Conservation (phyloP, 2,329 filamentous ascomycete genomes). For the Calonectria leucothoes region DNA sequence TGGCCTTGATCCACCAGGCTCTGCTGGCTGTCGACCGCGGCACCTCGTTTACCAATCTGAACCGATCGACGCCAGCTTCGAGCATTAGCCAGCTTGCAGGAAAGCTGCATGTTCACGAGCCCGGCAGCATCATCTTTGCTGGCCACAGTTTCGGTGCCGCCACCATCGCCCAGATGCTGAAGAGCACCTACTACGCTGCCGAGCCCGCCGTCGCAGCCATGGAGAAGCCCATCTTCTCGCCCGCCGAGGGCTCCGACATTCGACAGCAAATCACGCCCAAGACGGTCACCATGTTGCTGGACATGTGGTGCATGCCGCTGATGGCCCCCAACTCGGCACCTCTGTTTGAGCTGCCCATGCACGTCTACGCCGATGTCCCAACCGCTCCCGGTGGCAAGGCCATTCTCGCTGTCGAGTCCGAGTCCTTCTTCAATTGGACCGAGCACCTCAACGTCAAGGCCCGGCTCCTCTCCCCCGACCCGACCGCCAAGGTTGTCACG, state of each 20-base stretch:
- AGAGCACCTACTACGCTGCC: slow-evolving; percentile 78
- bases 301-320: slow-evolving; percentile 84
- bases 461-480: slow-evolving; percentile 70
- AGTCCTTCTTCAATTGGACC: slow-evolving; percentile 83
- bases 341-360: slow-evolving; percentile 79
- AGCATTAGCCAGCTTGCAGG: slow-evolving; percentile 69
- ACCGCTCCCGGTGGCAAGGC: slow-evolving; percentile 66
- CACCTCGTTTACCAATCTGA: slow-evolving; percentile 62
- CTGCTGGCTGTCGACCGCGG: slow-evolving; percentile 74
- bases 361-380: slow-evolving; percentile 68
- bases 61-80: slow-evolving; percentile 55
- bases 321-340: slow-evolving; percentile 70
- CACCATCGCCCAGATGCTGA: slow-evolving; percentile 80
- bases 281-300: slow-evolving; percentile 76
- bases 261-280: slow-evolving; percentile 74
- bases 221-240: slow-evolving; percentile 70
- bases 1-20: slow-evolving; percentile 77
- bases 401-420: slow-evolving; percentile 78
- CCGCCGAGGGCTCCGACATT: slow-evolving; percentile 66
- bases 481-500: slow-evolving; percentile 55
- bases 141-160: slow-evolving; percentile 87
- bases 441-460: slow-evolving; percentile 78
- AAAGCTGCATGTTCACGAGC: slow-evolving; percentile 75
- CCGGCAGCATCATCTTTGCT: slow-evolving; percentile 78
- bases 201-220: slow-evolving; percentile 58